Evolutionary conservation across 441 rosid genomes (phyloP).

Genomic region (Metrosideros polymorpha): DNA sequence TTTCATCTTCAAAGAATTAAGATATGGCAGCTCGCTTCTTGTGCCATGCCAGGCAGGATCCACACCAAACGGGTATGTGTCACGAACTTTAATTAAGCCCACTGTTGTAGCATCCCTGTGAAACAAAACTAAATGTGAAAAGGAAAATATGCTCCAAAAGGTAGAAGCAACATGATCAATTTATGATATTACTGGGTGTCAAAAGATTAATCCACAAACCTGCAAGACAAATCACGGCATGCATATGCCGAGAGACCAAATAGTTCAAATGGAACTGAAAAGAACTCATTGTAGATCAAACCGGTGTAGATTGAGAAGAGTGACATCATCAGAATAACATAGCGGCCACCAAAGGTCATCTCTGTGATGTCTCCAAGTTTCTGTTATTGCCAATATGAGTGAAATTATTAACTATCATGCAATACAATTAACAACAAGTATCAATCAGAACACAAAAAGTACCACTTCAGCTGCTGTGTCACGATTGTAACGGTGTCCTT

Average conservation of each 20-base stretch:
- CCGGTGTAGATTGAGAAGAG: constrained; percentile 4
- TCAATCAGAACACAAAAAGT: not conserved
- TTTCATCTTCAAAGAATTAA: constrained; percentile 4
- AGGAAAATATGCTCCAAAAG: not conserved
- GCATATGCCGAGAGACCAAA: constrained; percentile 2
- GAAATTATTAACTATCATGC: not conserved
- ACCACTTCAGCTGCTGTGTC: not conserved
- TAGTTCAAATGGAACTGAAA: constrained; percentile 6
- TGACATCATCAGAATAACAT: constrained; percentile 3
- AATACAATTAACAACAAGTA: not conserved
- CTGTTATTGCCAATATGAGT: not conserved
- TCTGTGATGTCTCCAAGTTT: constrained; percentile 2
- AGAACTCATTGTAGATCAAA: constrained; percentile 9
- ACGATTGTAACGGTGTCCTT: not conserved
- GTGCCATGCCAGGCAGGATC: constrained; percentile 6
- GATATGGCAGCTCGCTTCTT: constrained; percentile 1
- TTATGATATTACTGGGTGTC: not conserved
- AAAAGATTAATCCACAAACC: not conserved
- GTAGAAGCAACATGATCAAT: not conserved
- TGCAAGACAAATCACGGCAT: constrained; percentile 3
- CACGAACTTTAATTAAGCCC: constrained; percentile 1
- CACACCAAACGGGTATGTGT: constrained; percentile 5
- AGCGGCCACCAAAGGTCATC: constrained; percentile 8
- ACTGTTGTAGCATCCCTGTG: not conserved
- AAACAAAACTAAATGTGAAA: not conserved